Evolutionary conservation across 1,284 basidiomycete genomes (phyloP).

Genomic region (Grifola frondosa): DNA sequence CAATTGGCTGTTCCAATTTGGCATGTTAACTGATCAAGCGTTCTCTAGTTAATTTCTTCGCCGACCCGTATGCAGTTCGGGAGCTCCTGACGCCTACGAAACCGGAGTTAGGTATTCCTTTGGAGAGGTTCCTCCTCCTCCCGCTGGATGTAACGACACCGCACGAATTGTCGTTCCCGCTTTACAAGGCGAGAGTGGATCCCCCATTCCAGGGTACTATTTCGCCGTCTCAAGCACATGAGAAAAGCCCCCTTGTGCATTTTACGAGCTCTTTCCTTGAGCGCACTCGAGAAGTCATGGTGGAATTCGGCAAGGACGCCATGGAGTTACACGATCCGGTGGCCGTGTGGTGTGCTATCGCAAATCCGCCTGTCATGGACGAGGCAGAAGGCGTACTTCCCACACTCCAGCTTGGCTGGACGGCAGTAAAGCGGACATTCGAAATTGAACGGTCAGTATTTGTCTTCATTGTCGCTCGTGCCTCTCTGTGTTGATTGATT

Average conservation of each 20-base stretch:
- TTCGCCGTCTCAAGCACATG: conserved; percentile 43
- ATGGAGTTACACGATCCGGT: conserved; percentile 86
- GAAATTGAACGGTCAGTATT: conserved; percentile 62
- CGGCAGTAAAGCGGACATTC: conserved; percentile 50
- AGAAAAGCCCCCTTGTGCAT: conserved; percentile 58
- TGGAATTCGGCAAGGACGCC: conserved; percentile 74
- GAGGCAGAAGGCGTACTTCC: conserved; percentile 25
- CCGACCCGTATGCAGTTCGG: conserved; percentile 86
- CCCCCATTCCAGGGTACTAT: conserved; percentile 48
- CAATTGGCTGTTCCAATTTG: no score
- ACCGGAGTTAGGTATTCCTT: conserved; percentile 46
- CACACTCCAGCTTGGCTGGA: conserved; percentile 51
- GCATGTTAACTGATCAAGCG: background rate
- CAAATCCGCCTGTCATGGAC: conserved; percentile 52
- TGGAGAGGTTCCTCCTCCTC: conserved; percentile 67
- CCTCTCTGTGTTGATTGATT: background rate
- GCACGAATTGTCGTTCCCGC: conserved; percentile 75
- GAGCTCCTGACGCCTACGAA: conserved; percentile 50
- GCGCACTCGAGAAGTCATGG: conserved; percentile 68
- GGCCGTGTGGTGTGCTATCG: conserved; percentile 78
- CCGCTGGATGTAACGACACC: conserved; percentile 81
- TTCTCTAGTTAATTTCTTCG: conserved; percentile 84
- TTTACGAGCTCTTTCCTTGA: conserved; percentile 83
- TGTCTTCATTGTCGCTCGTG: background rate
- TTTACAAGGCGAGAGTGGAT: conserved; percentile 58